These are phyloP conservation scores for Evernia prunastri DNA, from an alignment of 495 filamentous ascomycete genomes.

Conservation along the genomic window DNA sequence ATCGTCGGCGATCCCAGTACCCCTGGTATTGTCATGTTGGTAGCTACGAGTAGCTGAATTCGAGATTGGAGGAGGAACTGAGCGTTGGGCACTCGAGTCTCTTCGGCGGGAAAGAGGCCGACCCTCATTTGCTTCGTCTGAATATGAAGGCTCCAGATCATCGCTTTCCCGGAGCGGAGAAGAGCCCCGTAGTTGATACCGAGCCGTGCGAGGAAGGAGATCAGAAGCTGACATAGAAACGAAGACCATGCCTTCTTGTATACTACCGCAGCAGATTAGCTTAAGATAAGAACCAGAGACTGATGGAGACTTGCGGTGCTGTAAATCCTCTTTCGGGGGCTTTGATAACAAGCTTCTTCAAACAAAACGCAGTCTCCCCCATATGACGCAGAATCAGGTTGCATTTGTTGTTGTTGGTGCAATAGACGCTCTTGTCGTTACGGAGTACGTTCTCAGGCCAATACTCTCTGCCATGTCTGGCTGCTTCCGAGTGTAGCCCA, in stretches of 20 bases:
- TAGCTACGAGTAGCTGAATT: constrained; percentile 15
- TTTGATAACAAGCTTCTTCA: constrained; percentile 83
- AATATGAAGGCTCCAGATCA: constrained; percentile 4
- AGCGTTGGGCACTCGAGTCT: constrained; percentile 18
- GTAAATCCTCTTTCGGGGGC: constrained; percentile 75
- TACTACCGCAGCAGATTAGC: constrained; percentile 40
- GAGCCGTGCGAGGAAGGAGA: constrained; percentile 62
- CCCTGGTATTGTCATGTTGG: constrained; percentile 4
- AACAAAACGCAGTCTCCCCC: constrained; percentile 66
- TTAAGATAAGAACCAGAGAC: neutral
- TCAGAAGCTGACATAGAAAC: constrained; percentile 77
- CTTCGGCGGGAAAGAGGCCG: constrained; percentile 26
- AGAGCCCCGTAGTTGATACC: constrained; percentile 67
- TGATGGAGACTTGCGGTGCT: constrained; percentile 60
- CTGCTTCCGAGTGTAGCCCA: constrained; percentile 59
- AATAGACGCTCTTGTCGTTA: constrained; percentile 80
- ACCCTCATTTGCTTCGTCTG: constrained; percentile 1
- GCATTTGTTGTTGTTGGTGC: constrained; percentile 73
- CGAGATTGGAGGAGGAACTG: constrained; percentile 27
- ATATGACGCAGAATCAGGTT: constrained; percentile 79
- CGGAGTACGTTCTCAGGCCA: constrained; percentile 73
- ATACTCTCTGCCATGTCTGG: constrained; percentile 46
- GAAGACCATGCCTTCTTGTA: constrained; percentile 92
- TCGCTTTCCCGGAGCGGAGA: constrained; percentile 24
- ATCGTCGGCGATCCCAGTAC: neutral